Evolutionary conservation across 192 early-diverging fungal genomes (phyloP).

Genomic region (Anaeromyces robustus): DNA sequence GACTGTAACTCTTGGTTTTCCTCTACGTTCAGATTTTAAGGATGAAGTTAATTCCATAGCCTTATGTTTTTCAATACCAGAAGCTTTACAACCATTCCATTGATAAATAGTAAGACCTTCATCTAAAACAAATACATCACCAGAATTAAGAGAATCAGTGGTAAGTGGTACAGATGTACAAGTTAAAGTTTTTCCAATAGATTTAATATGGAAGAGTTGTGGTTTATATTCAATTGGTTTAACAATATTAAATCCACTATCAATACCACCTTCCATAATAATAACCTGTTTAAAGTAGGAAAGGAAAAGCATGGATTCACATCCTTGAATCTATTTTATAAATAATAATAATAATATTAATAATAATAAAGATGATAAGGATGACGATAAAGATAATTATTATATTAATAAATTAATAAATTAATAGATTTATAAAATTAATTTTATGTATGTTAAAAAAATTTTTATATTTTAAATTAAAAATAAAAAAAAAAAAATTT

Average conservation of each 20-base stretch:
- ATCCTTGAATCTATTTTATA: slow-evolving; percentile 29
- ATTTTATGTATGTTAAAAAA: no score
- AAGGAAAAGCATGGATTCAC: slow-evolving; percentile 44
- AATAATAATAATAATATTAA: not conserved
- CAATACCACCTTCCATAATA: slow-evolving; percentile 49
- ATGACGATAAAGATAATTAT: no score
- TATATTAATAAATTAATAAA: no score
- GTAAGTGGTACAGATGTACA: slow-evolving; percentile 18
- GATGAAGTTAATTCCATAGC: slow-evolving; percentile 45
- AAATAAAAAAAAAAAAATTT: not conserved
- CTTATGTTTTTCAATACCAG: slow-evolving; percentile 51
- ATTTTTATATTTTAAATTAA: no score
- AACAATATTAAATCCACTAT: slow-evolving; percentile 55
- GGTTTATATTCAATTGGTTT: slow-evolving; percentile 6
- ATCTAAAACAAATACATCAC: slow-evolving; percentile 68
- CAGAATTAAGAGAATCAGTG: slow-evolving; percentile 36
- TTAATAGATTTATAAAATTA: no score
- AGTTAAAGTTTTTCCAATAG: not conserved
- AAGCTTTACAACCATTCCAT: slow-evolving; percentile 47
- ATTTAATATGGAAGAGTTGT: slow-evolving; percentile 4
- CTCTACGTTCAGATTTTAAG: slow-evolving; percentile 43
- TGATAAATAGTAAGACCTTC: slow-evolving; percentile 44
- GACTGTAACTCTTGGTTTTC: slow-evolving; percentile 32
- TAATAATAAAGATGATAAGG: no score
- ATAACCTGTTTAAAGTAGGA: slow-evolving; percentile 45